phyloP scores from a whole-genome alignment of 1,139 yeast species.

The Pichia sp. region DNA sequence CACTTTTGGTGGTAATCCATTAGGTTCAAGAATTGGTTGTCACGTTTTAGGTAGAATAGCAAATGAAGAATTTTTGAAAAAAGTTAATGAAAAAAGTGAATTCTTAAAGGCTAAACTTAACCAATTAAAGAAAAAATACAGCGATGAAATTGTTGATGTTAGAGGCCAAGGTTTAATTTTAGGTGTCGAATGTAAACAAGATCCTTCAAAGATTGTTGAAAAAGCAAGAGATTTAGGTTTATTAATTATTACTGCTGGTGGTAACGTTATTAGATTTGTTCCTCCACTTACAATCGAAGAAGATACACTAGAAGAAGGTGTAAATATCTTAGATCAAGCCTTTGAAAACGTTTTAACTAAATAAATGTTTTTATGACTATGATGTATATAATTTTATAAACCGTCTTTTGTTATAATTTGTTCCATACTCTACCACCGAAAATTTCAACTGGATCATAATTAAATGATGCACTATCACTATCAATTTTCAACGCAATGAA shows the following conservation, averaged over 20 bases:
- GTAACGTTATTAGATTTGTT: conserved; percentile 80
- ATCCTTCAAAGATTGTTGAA: conserved; percentile 60
- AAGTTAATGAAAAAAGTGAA: conserved; percentile 55
- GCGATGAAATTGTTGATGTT: conserved; percentile 54
- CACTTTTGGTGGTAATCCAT: conserved; percentile 95
- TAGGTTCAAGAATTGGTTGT: conserved; percentile 76
- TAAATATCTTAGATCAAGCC: conserved; percentile 54
- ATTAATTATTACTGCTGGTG: conserved; percentile 83
- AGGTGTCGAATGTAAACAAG: conserved; percentile 69
- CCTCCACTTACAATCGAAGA: conserved; percentile 86
- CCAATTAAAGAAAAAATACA: conserved; percentile 48
- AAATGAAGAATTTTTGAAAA: conserved; percentile 49
- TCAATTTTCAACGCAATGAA: conserved; percentile 50
- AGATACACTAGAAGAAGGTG: conserved; percentile 61
- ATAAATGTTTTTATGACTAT: background rate
- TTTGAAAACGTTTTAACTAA: conserved; percentile 34
- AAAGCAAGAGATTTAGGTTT: conserved; percentile 75
- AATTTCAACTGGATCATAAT: background rate
- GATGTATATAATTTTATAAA: background rate
- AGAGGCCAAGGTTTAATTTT: conserved; percentile 86
- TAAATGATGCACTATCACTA: conserved; percentile 7
- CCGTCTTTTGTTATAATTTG: background rate
- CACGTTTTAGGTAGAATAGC: conserved; percentile 68
- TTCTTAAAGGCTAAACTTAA: conserved; percentile 46
- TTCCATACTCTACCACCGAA: conserved; percentile 12